Conservation (phyloP, 768 basidiomycete species). For the Hemileccinum impolitum region DNA sequence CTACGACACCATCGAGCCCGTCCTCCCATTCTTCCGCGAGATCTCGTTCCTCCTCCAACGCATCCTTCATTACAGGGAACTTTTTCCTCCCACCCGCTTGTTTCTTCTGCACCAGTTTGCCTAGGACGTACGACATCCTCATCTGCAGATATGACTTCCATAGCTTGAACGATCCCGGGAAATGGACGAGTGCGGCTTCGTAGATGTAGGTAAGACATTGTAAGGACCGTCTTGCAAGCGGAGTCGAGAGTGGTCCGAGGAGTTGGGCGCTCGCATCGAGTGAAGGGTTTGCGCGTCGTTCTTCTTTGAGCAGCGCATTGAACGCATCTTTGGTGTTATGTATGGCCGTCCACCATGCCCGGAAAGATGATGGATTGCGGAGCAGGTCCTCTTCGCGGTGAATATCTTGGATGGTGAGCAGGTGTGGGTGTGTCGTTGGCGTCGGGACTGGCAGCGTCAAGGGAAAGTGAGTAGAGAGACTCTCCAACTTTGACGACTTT, state of each 20-base stretch:
- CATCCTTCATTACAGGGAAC: constrained; percentile 86
- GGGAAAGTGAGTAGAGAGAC: constrained; percentile 65
- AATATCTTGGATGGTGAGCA: constrained; percentile 73
- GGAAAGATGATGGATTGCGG: constrained; percentile 86
- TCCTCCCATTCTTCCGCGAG: constrained; percentile 83
- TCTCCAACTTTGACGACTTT: constrained; percentile 47
- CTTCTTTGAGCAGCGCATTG: constrained; percentile 52
- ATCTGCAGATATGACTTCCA: constrained; percentile 91
- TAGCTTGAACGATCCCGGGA: constrained; percentile 88
- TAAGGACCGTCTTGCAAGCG: constrained; percentile 67
- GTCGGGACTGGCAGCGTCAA: constrained; percentile 83
- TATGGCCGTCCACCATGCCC: constrained; percentile 91
- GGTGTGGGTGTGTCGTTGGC: constrained; percentile 70
- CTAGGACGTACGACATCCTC: constrained; percentile 84
- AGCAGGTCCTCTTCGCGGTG: constrained; percentile 92
- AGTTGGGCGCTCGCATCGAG: constrained; percentile 51
- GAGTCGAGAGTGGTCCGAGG: constrained; percentile 77
- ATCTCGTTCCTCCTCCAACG: constrained; percentile 79
- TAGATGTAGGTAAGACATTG: constrained; percentile 91
- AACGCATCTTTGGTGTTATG: constrained; percentile 68
- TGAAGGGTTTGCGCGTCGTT: constrained; percentile 42
- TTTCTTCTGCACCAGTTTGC: constrained; percentile 67
- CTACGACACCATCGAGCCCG: constrained; percentile 83
- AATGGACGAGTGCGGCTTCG: constrained; percentile 84
- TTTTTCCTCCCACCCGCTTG: constrained; percentile 87